Base-by-base conservation (phyloP, 2,329 filamentous ascomycete species). In the Aaosphaeria pasadenensis region DNA sequence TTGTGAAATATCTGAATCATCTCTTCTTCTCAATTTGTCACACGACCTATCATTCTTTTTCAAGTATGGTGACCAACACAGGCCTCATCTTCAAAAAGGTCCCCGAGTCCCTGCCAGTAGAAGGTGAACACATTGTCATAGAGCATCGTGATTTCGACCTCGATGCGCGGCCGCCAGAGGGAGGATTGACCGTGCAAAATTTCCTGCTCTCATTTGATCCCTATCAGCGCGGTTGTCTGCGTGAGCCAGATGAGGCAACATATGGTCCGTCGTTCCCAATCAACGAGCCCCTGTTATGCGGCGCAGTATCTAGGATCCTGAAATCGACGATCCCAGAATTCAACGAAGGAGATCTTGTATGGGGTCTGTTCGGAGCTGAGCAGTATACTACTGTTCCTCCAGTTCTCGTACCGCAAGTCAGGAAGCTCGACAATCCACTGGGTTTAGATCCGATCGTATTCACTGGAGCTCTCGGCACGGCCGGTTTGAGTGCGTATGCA, bases 151-250 rank as follows among this genome's bases (percentile, higher is more conserved):
- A 81, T 24, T 82, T 89, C 80, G 87, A 91, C 63, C 69, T 83
- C 55, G 70, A 80, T 11, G 73, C 77, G 38, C 64, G 79, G 4
- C 69, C 69, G n/a, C 77, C 81, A 28, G 63, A 77, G 31, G 84
- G 86, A 52, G 84, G 89, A 29, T 66, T 94, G 42, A 80, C 81
- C 28, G 71, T 85, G 51, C 80, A 89, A 72, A 79, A 85, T 54
- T 77, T 86, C 57, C 88, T 86, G 67, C 74, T 83, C 57, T 89
- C 86, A 43, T 85, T 85, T 71, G 89, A 94, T 69, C 89, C 89
- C 1, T 94, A 92, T 74, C 82, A 87, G 75, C 85, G 89, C 48
- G 86, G 85, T 51, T 81, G 81, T 55, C 89, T 94, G 86, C 84
- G 88, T 44, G 72, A 77, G 46, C 65, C 85, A 6, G 68, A 75